Evolutionary conservation across 257 asterid species (phyloP).

Genomic region (Salvia miltiorrhiza): DNA sequence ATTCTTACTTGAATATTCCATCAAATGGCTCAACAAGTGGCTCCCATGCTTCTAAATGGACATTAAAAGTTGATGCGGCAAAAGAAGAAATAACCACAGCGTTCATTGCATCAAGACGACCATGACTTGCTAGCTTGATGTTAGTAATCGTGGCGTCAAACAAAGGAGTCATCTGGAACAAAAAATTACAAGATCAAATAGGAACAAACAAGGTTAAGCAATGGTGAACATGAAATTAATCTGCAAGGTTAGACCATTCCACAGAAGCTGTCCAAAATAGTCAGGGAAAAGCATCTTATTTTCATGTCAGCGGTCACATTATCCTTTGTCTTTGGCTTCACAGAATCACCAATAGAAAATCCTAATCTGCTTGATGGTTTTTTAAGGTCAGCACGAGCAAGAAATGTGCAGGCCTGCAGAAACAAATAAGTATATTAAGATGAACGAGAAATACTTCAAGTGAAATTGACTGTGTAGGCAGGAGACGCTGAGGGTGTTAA

Average conservation of each 20-base stretch:
- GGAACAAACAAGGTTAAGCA: slow-evolving; percentile 17
- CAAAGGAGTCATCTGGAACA: slow-evolving; percentile 86
- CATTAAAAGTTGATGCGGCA: slow-evolving; percentile 91
- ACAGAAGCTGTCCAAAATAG: slow-evolving; percentile 87
- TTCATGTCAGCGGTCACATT: slow-evolving; percentile 93
- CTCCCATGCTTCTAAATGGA: slow-evolving; percentile 95
- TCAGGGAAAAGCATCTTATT: slow-evolving; percentile 81
- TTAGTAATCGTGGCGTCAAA: slow-evolving; percentile 93
- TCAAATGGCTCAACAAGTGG: slow-evolving; percentile 98
- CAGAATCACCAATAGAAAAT: slow-evolving; percentile 80
- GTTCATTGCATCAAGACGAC: slow-evolving; percentile 79
- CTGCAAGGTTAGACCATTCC: slow-evolving; percentile 69
- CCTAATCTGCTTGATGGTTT: slow-evolving; percentile 85
- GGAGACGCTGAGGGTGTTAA: slow-evolving; percentile 11
- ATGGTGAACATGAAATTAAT: slow-evolving; percentile 7
- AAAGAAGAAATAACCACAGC: slow-evolving; percentile 86
- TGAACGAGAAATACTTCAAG: background rate
- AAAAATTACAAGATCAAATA: slow-evolving; percentile 23
- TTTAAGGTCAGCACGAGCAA: slow-evolving; percentile 87
- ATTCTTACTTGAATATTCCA: slow-evolving; percentile 85
- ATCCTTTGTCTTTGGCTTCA: slow-evolving; percentile 89
- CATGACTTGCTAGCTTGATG: slow-evolving; percentile 95
- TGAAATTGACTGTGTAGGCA: slow-evolving; percentile 4
- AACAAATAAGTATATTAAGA: slow-evolving; percentile 18
- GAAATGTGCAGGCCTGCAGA: slow-evolving; percentile 91